phyloP scores from a whole-genome alignment of 2,329 filamentous ascomycete genomes.

The Cladosporium sp. region DNA sequence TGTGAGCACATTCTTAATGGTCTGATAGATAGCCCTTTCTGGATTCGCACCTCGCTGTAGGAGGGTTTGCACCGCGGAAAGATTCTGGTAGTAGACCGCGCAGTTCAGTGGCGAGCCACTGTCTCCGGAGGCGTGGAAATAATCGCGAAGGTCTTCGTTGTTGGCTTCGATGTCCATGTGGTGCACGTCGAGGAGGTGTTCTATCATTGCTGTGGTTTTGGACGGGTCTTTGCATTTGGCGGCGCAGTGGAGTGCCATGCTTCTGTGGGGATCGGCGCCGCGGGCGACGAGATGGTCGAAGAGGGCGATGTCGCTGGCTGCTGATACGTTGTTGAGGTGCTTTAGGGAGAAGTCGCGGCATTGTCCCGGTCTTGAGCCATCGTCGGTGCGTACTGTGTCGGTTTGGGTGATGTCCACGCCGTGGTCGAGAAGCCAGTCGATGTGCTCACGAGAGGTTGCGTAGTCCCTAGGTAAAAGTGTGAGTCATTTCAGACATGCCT shows the following conservation, averaged over 20 bases:
- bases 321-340: slow-evolving; percentile 20
- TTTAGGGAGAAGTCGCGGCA: slow-evolving; percentile 21
- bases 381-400: slow-evolving; percentile 6
- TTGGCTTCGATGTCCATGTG: slow-evolving; percentile 23
- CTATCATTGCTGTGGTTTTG: slow-evolving; percentile 15
- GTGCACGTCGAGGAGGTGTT: slow-evolving; percentile 23
- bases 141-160: slow-evolving; percentile 19
- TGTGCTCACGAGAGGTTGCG: not conserved
- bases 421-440: slow-evolving; percentile 23
- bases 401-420: slow-evolving; percentile 23
- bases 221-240: slow-evolving; percentile 17
- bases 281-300: slow-evolving; percentile 22
- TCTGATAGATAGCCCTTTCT: not conserved
- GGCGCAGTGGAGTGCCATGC: slow-evolving; percentile 21
- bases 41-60: slow-evolving; percentile 20
- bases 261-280: slow-evolving; percentile 22
- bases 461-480: slow-evolving; percentile 10
- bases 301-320: slow-evolving; percentile 21
- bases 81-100: slow-evolving; percentile 22
- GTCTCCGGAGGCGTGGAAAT: slow-evolving; percentile 11
- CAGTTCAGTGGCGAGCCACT: slow-evolving; percentile 18
- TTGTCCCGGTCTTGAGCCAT: not conserved
- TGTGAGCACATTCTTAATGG: not conserved
- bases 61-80: slow-evolving; percentile 12
- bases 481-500: no score